Base-by-base conservation (phyloP, 2,329 filamentous ascomycete genomes). In the Diaporthe longicolla region DNA sequence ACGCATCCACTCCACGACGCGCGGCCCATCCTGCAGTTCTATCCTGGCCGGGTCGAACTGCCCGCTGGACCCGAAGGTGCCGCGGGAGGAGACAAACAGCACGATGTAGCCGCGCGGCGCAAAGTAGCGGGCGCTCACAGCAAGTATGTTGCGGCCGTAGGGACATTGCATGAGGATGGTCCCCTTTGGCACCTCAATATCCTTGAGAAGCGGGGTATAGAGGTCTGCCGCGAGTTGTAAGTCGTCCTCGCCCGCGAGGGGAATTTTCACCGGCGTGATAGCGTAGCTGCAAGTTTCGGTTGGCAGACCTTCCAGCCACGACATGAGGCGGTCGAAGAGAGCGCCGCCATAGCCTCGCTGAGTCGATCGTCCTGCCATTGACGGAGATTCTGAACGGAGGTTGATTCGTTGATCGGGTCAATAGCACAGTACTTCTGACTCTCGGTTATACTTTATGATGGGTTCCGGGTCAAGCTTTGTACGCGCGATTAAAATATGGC, bases 101-200 rank as follows among this genome's bases (percentile, higher is more conserved):
- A 79, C 78, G 24, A 72, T 54, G 73, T 78, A 79, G 15, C 78
- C 78, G 21, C 78, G 78, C 15, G 78, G 50, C 8, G 78, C 77
- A 63, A 75, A 78, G 24, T 70, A 3, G 5, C 73, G 57, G 4
- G 71, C 75, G 24, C 19, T 29, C 26, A 77, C 13, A 15, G 76
- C 26, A 24, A 76, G 15, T 11, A 65, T 17, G 7, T 52, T n/a
- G 32, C 73, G 70, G 48, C 77, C 77, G 37, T 79, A 79, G 29
- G 71, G 71, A 17, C 45, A 45, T n/a, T 68, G 75, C n/a, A 76
- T 40, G 29, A 76, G 63, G 32, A 77, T 40, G 4, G 72, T 73
- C 4, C 76, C 76, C 9, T 35, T 21, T n/a, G 72, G 45, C 21
- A 54, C 10, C 35, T 50, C 13, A 6, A 50, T 40, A 35, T 15